Evolutionary conservation across 345 rosid species (phyloP).

Genomic region (Raphanus sativus): DNA sequence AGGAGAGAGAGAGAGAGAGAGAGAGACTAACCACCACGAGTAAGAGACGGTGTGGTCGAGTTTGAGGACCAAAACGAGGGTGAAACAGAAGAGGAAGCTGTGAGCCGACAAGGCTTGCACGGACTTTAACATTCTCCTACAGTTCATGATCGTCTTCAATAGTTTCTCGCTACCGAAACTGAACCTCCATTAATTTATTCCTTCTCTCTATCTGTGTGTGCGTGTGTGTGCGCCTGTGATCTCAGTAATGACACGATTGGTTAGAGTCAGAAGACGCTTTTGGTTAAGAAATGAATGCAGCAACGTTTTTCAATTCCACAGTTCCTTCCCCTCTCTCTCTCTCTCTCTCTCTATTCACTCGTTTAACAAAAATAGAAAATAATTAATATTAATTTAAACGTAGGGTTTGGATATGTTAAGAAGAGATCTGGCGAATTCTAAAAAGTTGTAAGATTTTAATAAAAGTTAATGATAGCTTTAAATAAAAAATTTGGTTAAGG

Average conservation of each 20-base stretch:
- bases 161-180: not conserved
- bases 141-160: constrained; percentile 49
- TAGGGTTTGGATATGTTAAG: not conserved
- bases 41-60: constrained; percentile 52
- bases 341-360: not conserved
- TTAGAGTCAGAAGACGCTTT: not conserved
- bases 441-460: not conserved
- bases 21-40: constrained; percentile 82
- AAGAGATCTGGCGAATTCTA: not conserved
- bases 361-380: not conserved
- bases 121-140: constrained; percentile 88
- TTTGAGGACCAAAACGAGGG: constrained; percentile 73
- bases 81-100: constrained; percentile 64
- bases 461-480: not conserved
- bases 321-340: not conserved
- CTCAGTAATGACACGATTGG: not conserved
- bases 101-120: constrained; percentile 84
- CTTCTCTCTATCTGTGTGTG: not conserved
- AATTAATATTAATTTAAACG: not conserved
- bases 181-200: not conserved
- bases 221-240: not conserved
- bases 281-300: not conserved
- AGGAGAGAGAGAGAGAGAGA: not conserved
- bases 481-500: not conserved
- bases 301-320: constrained; percentile 24